Base-by-base conservation (phyloP, 768 basidiomycete genomes). In the Mycena rosella region DNA sequence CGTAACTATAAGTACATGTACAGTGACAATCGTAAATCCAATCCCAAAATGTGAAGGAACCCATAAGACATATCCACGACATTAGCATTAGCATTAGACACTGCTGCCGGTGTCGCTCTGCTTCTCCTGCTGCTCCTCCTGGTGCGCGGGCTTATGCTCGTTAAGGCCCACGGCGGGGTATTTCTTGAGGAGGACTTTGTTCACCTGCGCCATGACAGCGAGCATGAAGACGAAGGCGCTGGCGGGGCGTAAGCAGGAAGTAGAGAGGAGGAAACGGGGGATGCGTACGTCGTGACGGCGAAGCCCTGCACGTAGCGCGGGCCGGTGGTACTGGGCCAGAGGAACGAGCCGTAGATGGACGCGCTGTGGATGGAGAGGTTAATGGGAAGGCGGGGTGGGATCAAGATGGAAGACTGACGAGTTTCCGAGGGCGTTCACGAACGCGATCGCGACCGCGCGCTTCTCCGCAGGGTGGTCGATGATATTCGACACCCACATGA, bases 271-370 rank as follows among this genome's bases (percentile, higher is more conserved):
- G n/a, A 34, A 13, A 17, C 22, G 42, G 24, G 26, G 9, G 24
- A 24, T 26, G 52, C 66, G 14, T 30, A 68, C 67, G 67, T 68
- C 22, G 67, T 78, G 68, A 76, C 73, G 17, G 75, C 78, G 58
- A 78, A 78, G 5, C 78, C 78, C 29, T 76, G 76, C n/a, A 79
- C 72, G 67, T 76, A 79, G 13, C 78, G 74, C 34, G 78, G 78
- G 71, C 75, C 77, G 75, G 66, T 76, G 70, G 10, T 61, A 72
- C 75, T 70, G 73, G 77, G 38, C 76, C 77, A 26, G 71, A 72
- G 59, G 61, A 77, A 66, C 22, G 73, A 57, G 30, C 78, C 77
- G 42, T 77, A 78, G 68, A 77, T 75, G 72, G 51, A 58, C 3
- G 63, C 67, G 47, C 45, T 58, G 15, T 11, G 3, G 15, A 38